Evolutionary conservation across 75 land plant species (phyloP), one percentile per base, ranked within the genome.

Genomic region (Sequoia sempervirens): DNA sequence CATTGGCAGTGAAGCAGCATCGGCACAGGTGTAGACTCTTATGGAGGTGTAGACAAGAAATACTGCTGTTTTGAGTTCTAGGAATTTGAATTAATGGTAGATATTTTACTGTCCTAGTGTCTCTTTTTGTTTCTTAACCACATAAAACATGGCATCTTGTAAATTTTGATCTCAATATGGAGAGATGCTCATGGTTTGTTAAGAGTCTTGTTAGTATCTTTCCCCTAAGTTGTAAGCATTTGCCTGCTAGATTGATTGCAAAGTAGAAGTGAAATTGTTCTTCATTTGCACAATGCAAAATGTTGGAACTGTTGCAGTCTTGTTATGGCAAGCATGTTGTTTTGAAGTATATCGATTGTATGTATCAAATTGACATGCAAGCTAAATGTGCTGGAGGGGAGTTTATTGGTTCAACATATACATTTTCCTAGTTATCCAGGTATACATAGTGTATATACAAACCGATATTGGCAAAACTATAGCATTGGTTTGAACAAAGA

Each of bases 1-100:
- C 28, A 79, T 79, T 73, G 84, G 70, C 47, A 89, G 87, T 75
- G 87, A 91, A 84, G 89, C 97, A 45, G 87, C 93, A 46, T 92
- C 94, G 2, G 95, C 95, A n/a, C 88, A 89, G 37, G 88, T 86
- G 5, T 75, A 75, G 41, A 38, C 1, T 40, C 40, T 45, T 18
- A 40, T 75, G 45, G n/a, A 40, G 41, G 43, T 18, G n/a, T n/a
- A 75, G 4, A 75, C 43, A 23, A 75, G 26, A 75, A 75, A 78
- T 78, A 45, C 50, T 78, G n/a, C 47, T 40, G 80, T 26, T 45
- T 38, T 45, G 4, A 45, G 46, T 76, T 38, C 4, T 75, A 34
- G 75, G 38, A 74, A 74, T 36, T 74, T 74, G 76, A 74, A 5
- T 74, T 18, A 74, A 41, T 3, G 23, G 23, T 17, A 18, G 61